A percentile compares a stretch with the other conserved stretches of the same genome.
phyloP scores from a whole-genome alignment of 768 basidiomycete species.

The Agaricus blazei region DNA sequence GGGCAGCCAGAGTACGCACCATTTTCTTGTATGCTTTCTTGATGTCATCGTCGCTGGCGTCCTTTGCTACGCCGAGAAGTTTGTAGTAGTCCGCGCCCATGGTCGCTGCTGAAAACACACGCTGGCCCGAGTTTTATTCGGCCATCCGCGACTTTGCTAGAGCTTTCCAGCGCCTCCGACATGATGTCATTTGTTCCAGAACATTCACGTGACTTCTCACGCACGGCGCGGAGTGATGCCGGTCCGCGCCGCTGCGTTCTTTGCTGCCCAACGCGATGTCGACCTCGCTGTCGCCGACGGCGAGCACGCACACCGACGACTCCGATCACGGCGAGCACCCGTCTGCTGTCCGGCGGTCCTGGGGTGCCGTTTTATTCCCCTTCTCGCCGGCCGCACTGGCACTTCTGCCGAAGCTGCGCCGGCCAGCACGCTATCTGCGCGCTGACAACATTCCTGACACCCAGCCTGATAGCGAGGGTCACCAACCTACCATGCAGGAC shows the following conservation, averaged over 20 bases:
- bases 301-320: slow-evolving; percentile 5
- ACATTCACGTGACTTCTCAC: not conserved
- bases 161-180: slow-evolving; percentile 22
- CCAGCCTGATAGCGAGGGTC: slow-evolving; percentile 40
- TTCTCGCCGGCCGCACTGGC: slow-evolving; percentile 65
- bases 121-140: not conserved
- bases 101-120: not conserved
- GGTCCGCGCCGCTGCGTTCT: not conserved
- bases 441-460: slow-evolving; percentile 71
- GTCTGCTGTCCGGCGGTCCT: slow-evolving; percentile 51
- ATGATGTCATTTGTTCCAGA: slow-evolving; percentile 25
- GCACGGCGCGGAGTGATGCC: not conserved
- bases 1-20: slow-evolving; percentile 32
- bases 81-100: slow-evolving; percentile 93
- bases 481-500: slow-evolving; percentile 60
- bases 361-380: slow-evolving; percentile 50
- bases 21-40: slow-evolving; percentile 97
- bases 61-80: slow-evolving; percentile 65
- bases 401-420: slow-evolving; percentile 35
- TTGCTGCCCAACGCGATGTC: not conserved
- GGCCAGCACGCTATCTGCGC: slow-evolving; percentile 55
- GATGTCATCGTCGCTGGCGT: slow-evolving; percentile 79
- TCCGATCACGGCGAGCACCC: slow-evolving; percentile 3
- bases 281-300: not conserved
- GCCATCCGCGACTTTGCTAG: slow-evolving; percentile 14